A percentile compares a stretch with the other conserved stretches of the same genome.
Conservation (phyloP, 805 yeast species). For the Nakazawaea ambrosiae region DNA sequence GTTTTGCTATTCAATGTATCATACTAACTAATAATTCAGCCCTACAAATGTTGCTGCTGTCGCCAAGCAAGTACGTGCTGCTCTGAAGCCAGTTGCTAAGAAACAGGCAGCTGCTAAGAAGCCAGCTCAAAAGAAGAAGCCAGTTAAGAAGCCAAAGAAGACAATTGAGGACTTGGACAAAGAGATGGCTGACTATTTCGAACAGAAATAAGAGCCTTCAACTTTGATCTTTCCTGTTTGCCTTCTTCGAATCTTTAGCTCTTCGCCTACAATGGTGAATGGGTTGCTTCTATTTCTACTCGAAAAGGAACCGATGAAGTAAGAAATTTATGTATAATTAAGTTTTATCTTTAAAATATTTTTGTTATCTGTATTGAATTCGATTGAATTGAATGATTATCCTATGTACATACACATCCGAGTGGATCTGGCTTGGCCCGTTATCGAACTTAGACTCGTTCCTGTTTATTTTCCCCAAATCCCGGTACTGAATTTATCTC, state of each 20-base stretch:
- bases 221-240: too few relatives aligned
- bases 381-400: too few relatives aligned
- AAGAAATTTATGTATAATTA: too few relatives aligned
- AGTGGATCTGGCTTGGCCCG: too few relatives aligned
- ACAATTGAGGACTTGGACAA: slow-evolving; percentile 92
- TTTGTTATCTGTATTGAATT: too few relatives aligned
- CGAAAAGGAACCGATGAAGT: too few relatives aligned
- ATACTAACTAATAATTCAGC: slow-evolving; percentile 8
- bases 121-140: slow-evolving; percentile 31
- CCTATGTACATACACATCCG: too few relatives aligned
- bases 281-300: too few relatives aligned
- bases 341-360: too few relatives aligned
- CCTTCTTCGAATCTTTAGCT: background rate
- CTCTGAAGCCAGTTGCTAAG: slow-evolving; percentile 11
- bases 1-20: background rate
- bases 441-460: too few relatives aligned
- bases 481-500: slow-evolving; percentile 26
- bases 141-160: slow-evolving; percentile 52
- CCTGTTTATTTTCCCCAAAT: slow-evolving; percentile 12
- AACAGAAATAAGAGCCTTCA: slow-evolving; percentile 25
- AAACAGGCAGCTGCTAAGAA: slow-evolving; percentile 32
- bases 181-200: slow-evolving; percentile 95
- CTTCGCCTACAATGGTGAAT: too few relatives aligned
- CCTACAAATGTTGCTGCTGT: slow-evolving; percentile 23
- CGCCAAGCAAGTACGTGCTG: slow-evolving; percentile 27